Percentiles rank a stretch among this genome's conserved stretches.
Evolutionary conservation across 108 stramenopile species (phyloP).

Genomic region (Cyclotella cryptica): DNA sequence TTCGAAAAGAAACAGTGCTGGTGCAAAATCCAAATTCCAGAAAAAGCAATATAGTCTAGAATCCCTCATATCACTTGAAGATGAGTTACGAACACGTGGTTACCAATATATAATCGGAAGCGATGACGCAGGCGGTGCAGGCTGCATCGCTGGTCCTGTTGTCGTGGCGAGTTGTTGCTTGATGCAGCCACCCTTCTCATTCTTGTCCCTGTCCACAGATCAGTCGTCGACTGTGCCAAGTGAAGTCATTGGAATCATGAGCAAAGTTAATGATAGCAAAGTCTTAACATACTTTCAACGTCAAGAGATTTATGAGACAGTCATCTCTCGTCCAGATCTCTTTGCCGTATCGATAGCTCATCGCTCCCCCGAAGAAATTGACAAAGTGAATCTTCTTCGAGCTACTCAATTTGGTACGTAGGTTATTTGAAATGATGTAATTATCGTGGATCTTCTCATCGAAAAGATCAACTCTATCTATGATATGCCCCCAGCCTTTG

Average conservation of each 20-base stretch:
- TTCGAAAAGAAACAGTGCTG: neutral
- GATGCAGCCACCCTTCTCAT: conserved; percentile 29
- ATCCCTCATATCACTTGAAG: conserved; percentile 40
- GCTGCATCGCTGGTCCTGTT: conserved; percentile 81
- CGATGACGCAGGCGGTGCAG: conserved; percentile 82
- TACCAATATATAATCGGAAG: conserved; percentile 66
- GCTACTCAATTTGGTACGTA: conserved; percentile 51
- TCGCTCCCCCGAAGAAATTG: conserved; percentile 61
- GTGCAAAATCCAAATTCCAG: conserved; percentile 18
- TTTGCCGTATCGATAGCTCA: conserved; percentile 56
- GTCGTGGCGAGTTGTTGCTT: conserved; percentile 75
- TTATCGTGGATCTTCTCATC: neutral
- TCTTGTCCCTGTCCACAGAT: conserved; percentile 7
- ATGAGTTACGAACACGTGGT: conserved; percentile 38
- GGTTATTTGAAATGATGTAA: no score
- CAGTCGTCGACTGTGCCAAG: conserved; percentile 15
- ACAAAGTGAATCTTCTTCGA: conserved; percentile 55
- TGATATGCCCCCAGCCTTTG: conserved; percentile 49
- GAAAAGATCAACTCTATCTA: neutral
- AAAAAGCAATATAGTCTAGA: conserved; percentile 39
- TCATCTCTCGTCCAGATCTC: conserved; percentile 52
- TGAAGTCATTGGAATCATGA: conserved; percentile 26
- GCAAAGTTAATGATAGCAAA: conserved; percentile 75
- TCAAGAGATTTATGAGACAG: conserved; percentile 60
- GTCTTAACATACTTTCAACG: conserved; percentile 47